Evolutionary conservation across 2,329 filamentous ascomycete species (phyloP), one percentile per base, ranked within the genome.

Genomic region (Ophiostoma piceae): DNA sequence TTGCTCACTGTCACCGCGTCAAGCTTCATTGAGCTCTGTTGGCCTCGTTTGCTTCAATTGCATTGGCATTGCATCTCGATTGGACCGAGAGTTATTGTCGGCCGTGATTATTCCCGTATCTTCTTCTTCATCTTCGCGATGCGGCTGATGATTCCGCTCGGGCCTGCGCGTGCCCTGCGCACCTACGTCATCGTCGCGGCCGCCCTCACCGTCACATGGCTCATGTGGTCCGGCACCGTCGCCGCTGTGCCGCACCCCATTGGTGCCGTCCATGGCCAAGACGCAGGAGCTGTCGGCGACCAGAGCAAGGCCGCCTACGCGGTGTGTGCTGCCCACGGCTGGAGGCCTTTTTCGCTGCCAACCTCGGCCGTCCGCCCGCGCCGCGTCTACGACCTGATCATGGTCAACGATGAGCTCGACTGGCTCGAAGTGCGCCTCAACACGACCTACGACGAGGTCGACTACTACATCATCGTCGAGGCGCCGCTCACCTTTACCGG

Each of bases 381-480:
- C 67, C 86, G 85, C 75, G 79, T 88, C 41, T 88, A 87, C 76
- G 88, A 90, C 75, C 79, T 90, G 1, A 81, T 88, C 74, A 84
- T 89, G 80, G 78, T 89, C 74, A 88, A 87, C 73, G 84, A 81
- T 2, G 88, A 90, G 77, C 80, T 90, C 14, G 87, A 90, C 77
- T 88, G 86, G 82, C 81, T 90, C 60, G 87, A 90, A 76, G 85
- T 90, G 66, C 84, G 87, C 12, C 79, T 90, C 2, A 82, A 86
- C 74, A 84, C 84, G 2, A 82, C 88, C 19, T 84, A 84, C 70
- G 77, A 83, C 54, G 78, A 84, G 60, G 86, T 90, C 71, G 87
- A 90, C 78, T 88, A 88, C 77, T 90, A 88, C 74, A 80, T 90
- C 74, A 82, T 90, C 43, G 82, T 89, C 67, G 88, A 90, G 78